A percentile compares a stretch with the other conserved stretches of the same genome.
Evolutionary conservation across 2,329 filamentous ascomycete genomes (phyloP).

Genomic region (Trichoderma brevicompactum): DNA sequence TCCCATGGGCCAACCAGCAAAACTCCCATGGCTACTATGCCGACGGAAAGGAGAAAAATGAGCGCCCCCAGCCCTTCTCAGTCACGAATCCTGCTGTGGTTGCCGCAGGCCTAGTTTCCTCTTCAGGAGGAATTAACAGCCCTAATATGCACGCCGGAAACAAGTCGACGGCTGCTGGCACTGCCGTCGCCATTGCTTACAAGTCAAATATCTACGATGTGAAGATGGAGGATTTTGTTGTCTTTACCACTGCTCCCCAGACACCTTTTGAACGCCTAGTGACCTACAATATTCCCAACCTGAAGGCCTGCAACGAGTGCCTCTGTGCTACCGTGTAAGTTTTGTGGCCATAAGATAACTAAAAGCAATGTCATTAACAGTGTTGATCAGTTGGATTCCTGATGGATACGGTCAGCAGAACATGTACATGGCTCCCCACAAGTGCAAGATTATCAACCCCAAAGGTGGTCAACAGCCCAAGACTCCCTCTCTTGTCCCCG

Average conservation of each 20-base stretch:
- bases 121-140: constrained; percentile 10
- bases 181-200: constrained; percentile 17
- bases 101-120: constrained; percentile 7
- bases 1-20: constrained; percentile 11
- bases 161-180: constrained; percentile 12
- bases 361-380: not conserved
- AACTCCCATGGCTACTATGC: constrained; percentile 16
- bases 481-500: constrained; percentile 4
- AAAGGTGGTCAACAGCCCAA: constrained; percentile 17
- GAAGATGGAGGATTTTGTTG: constrained; percentile 19
- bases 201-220: constrained; percentile 19
- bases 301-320: constrained; percentile 15
- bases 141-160: constrained; percentile 12
- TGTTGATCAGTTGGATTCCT: not conserved
- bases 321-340: constrained; percentile 20
- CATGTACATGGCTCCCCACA: constrained; percentile 19
- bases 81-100: constrained; percentile 6
- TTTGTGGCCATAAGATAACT: not conserved
- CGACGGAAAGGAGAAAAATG: constrained; percentile 15
- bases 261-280: constrained; percentile 17
- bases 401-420: constrained; percentile 13
- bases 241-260: constrained; percentile 6
- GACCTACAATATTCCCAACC: constrained; percentile 3
- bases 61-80: constrained; percentile 8
- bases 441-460: constrained; percentile 15